Evolutionary conservation across 2,329 filamentous ascomycete genomes (phyloP).

Genomic region (Hirsutella rhossiliensis): DNA sequence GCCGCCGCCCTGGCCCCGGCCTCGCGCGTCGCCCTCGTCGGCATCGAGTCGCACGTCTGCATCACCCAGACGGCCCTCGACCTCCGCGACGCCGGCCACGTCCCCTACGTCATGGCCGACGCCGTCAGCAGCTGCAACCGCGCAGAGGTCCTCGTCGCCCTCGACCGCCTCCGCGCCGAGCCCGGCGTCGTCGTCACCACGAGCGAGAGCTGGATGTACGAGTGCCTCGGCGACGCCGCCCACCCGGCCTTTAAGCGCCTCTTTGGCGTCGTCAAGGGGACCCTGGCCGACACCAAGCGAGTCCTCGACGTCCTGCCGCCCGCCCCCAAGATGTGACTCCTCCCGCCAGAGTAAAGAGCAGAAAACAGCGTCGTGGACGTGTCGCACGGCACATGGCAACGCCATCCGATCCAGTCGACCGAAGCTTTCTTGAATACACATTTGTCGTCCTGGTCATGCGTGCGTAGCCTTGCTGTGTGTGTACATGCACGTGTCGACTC

Average conservation of each 20-base stretch:
- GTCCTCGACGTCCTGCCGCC: constrained; percentile 50
- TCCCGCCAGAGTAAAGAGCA: not conserved
- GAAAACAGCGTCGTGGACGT: not conserved
- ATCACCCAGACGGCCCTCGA: constrained; percentile 87
- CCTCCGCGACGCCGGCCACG: constrained; percentile 60
- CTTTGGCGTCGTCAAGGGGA: constrained; percentile 68
- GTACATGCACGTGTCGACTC: no score
- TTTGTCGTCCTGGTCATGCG: no score
- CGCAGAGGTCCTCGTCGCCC: constrained; percentile 68
- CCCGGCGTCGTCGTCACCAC: constrained; percentile 65
- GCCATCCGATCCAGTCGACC: no score
- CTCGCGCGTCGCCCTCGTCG: constrained; percentile 63
- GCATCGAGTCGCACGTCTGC: constrained; percentile 91
- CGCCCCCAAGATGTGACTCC: constrained; percentile 40
- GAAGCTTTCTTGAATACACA: no score
- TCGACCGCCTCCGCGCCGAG: constrained; percentile 62
- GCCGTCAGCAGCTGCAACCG: constrained; percentile 80
- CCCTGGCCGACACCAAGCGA: constrained; percentile 55
- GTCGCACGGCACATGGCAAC: not conserved
- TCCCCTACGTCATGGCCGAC: constrained; percentile 79
- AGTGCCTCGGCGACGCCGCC: constrained; percentile 73
- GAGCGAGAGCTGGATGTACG: constrained; percentile 83
- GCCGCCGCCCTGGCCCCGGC: constrained; percentile 21
- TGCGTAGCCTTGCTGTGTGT: no score
- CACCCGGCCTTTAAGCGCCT: constrained; percentile 62